Conservation (phyloP, 148 eudicot species). For the Euryodendron excelsum region DNA sequence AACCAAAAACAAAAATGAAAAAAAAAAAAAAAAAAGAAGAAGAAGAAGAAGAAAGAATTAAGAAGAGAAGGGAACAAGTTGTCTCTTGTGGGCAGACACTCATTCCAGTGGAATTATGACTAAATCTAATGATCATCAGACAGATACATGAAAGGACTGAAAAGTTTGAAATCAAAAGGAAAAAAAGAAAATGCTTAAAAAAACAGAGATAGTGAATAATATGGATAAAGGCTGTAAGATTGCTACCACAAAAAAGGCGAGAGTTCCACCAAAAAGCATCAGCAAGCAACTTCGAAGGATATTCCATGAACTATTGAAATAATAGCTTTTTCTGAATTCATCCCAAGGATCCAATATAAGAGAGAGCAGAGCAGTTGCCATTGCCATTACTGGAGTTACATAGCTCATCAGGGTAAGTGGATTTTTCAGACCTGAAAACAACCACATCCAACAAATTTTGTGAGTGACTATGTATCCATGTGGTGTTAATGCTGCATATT, state of each 20-base stretch:
- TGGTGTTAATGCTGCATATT: not conserved
- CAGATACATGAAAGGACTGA: not conserved
- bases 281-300: constrained; percentile 69
- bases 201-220: not conserved
- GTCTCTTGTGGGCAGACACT: not conserved
- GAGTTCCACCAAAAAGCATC: constrained; percentile 95
- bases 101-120: not conserved
- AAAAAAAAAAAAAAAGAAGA: not conserved
- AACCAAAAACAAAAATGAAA: constrained; percentile 1
- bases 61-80: not conserved
- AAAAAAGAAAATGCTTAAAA: not conserved
- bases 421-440: constrained; percentile 73
- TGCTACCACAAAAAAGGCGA: constrained; percentile 90
- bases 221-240: not conserved
- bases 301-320: constrained; percentile 79
- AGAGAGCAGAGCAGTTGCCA: constrained; percentile 73
- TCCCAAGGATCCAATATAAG: constrained; percentile 87
- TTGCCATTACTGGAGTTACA: constrained; percentile 91
- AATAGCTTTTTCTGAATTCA: constrained; percentile 56
- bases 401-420: constrained; percentile 95
- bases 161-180: not conserved
- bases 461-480: constrained; percentile 1
- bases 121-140: not conserved
- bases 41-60: not conserved
- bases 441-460: constrained; percentile 11